A percentile compares a stretch with the other conserved stretches of the same genome.
These are phyloP conservation scores for Podila horticola DNA, from an alignment of 192 early-diverging fungal species.

Conservation along the genomic window DNA sequence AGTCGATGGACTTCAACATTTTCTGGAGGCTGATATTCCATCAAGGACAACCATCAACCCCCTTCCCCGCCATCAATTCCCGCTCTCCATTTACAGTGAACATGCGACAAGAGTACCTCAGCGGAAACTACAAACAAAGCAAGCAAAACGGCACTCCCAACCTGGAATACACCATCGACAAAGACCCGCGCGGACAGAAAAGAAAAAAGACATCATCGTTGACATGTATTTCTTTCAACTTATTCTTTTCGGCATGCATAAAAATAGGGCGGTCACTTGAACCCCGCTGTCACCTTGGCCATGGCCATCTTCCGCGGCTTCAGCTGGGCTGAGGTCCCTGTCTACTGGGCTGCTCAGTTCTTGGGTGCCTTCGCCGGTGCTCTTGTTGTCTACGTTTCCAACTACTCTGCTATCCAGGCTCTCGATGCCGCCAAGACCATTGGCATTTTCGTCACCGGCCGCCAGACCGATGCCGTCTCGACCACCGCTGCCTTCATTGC, in stretches of 20 bases:
- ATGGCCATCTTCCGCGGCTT: slow-evolving; percentile 75
- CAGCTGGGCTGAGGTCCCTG: slow-evolving; percentile 72
- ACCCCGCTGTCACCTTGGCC: slow-evolving; percentile 80
- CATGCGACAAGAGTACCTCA: too few relatives aligned
- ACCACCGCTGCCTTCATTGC: slow-evolving; percentile 65
- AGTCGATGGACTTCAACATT: too few relatives aligned
- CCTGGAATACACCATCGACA: too few relatives aligned
- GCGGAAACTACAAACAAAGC: too few relatives aligned
- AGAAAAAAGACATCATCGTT: too few relatives aligned
- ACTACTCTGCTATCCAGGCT: slow-evolving; percentile 66
- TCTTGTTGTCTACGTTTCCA: slow-evolving; percentile 71
- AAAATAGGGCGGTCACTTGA: slow-evolving; percentile 75
- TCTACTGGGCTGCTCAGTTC: slow-evolving; percentile 73
- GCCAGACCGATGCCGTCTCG: slow-evolving; percentile 51
- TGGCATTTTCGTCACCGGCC: slow-evolving; percentile 47
- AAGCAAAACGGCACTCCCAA: too few relatives aligned
- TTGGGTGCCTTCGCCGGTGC: slow-evolving; percentile 79
- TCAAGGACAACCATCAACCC: too few relatives aligned
- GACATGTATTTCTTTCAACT: too few relatives aligned
- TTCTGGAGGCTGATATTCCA: too few relatives aligned
- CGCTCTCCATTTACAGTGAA: too few relatives aligned
- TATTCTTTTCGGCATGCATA: neutral
- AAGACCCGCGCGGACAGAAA: too few relatives aligned
- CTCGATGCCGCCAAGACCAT: slow-evolving; percentile 49
- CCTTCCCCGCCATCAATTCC: too few relatives aligned